Evolutionary conservation across 2,329 filamentous ascomycete genomes (phyloP).

Genomic region (Arthrobotrys megalospora): DNA sequence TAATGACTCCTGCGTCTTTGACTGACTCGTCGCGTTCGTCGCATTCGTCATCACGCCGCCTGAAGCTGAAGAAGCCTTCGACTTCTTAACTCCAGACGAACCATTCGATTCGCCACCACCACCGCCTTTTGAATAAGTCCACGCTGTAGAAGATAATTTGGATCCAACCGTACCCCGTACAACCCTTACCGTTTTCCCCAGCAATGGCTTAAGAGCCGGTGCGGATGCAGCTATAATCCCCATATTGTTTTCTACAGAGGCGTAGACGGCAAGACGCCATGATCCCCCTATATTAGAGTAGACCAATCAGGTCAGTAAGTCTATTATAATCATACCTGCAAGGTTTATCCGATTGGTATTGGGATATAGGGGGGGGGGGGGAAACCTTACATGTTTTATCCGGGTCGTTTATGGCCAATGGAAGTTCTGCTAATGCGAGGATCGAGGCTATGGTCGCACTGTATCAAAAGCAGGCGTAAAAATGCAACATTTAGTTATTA

Average conservation of each 20-base stretch:
- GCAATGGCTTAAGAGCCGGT: slow-evolving; percentile 49
- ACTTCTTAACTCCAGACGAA: slow-evolving; percentile 26
- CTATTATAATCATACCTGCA: not conserved
- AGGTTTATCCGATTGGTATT: slow-evolving; percentile 34
- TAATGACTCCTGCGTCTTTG: slow-evolving; percentile 1
- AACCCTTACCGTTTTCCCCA: slow-evolving; percentile 43
- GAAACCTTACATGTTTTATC: slow-evolving; percentile 59
- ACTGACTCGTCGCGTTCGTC: slow-evolving; percentile 11
- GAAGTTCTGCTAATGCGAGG: slow-evolving; percentile 53
- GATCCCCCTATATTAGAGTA: slow-evolving; percentile 47
- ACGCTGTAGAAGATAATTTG: slow-evolving; percentile 30
- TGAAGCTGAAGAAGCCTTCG: slow-evolving; percentile 28
- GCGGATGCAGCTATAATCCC: slow-evolving; percentile 60
- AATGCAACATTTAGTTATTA: slow-evolving; percentile 42
- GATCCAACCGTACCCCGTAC: slow-evolving; percentile 43
- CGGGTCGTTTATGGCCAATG: slow-evolving; percentile 58
- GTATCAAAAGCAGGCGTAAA: slow-evolving; percentile 1
- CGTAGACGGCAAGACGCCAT: slow-evolving; percentile 57
- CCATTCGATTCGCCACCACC: slow-evolving; percentile 18
- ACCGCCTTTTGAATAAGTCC: slow-evolving; percentile 26
- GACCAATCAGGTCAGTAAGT: slow-evolving; percentile 22
- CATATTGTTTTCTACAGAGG: slow-evolving; percentile 53
- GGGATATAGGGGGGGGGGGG: not conserved
- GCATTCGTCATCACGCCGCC: slow-evolving; percentile 6
- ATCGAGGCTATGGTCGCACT: slow-evolving; percentile 59